phyloP scores from a whole-genome alignment of 495 filamentous ascomycete genomes.

The Xylaria sp. region DNA sequence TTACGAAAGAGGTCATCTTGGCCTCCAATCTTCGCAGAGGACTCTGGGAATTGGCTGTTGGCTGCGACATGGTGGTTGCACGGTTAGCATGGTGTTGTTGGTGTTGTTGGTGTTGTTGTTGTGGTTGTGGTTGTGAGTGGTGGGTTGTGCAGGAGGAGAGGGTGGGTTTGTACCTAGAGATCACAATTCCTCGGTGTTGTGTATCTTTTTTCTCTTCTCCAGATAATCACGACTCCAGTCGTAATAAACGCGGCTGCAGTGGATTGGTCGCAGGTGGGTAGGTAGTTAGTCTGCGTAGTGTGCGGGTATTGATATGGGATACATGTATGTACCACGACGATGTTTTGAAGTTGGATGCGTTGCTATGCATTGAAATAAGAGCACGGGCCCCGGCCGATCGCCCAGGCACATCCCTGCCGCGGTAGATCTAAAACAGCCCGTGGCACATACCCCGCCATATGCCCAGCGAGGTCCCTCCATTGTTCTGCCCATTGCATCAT shows the following conservation, averaged over 20 bases:
- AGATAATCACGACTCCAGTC: not conserved
- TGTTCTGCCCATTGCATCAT: conserved; percentile 21
- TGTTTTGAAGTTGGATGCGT: conserved; percentile 16
- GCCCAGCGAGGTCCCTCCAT: not conserved
- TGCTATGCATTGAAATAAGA: conserved; percentile 15
- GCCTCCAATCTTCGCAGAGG: conserved; percentile 32
- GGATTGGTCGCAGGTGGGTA: conserved; percentile 5
- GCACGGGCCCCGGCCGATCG: not conserved
- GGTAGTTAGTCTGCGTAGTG: not conserved
- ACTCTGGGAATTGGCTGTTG: conserved; percentile 21
- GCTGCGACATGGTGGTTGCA: conserved; percentile 33
- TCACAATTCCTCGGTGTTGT: not conserved
- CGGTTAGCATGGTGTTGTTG: conserved; percentile 33
- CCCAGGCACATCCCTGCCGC: conserved; percentile 13
- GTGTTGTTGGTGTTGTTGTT: no score
- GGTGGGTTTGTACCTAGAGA: not conserved
- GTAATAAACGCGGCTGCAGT: conserved; percentile 4
- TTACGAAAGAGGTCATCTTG: conserved; percentile 60
- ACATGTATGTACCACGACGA: not conserved
- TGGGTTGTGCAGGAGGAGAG: not conserved
- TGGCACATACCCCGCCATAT: conserved; percentile 18
- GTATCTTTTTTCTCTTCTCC: not conserved
- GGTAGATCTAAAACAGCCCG: not conserved
- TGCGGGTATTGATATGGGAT: conserved; percentile 12
- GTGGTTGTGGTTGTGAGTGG: not conserved